Base-by-base conservation (phyloP, 306 rosid species). In the Comarum palustre region DNA sequence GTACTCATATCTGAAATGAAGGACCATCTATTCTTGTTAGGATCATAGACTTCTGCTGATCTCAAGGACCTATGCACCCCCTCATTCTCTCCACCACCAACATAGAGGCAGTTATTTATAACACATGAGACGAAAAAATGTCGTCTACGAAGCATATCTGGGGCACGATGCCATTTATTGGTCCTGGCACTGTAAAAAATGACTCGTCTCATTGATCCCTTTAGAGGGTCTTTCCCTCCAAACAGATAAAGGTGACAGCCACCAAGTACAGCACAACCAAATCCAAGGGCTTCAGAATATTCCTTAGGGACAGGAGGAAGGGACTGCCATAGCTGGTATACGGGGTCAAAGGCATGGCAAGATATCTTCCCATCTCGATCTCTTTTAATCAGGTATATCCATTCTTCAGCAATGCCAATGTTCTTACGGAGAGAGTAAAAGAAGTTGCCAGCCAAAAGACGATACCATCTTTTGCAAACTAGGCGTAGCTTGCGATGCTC, bases 81-180 rank as follows among this genome's bases (percentile, higher is more conserved):
- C 78, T 87, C 92, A 70, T 84, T 85, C 86, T 91, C 95, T 69
- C 97, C 97, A 20, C 97, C 97, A 43, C 95, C 97, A 43, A 91
- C 97, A 78, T 85, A 91, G 72, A 91, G 73, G 81, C 97, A 91
- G 77, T 91, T 91, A 81, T 88, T 91, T 78, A 91, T 91, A 67
- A 91, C 95, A 36, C 97, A 91, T 0, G 89, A 88, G 57, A 95
- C 97, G 78, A 88, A 91, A 55, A 91, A 87, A 71, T 91, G 95
- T 34, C 97, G 83, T 80, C 97, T 80, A 6, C 95, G 90, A 75
- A 88, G 97, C 97, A 91, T 91, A 72, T 91, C 97, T 0, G 97
- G 97, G 73, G 89, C 95, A 46, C 97, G 97, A 80, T 91, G 90
- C 97, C 97, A 91, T 82, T 91, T 91, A 78, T 91, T 91, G 66